phyloP scores from a whole-genome alignment of 2,329 filamentous ascomycete genomes.

The Apiospora marii region DNA sequence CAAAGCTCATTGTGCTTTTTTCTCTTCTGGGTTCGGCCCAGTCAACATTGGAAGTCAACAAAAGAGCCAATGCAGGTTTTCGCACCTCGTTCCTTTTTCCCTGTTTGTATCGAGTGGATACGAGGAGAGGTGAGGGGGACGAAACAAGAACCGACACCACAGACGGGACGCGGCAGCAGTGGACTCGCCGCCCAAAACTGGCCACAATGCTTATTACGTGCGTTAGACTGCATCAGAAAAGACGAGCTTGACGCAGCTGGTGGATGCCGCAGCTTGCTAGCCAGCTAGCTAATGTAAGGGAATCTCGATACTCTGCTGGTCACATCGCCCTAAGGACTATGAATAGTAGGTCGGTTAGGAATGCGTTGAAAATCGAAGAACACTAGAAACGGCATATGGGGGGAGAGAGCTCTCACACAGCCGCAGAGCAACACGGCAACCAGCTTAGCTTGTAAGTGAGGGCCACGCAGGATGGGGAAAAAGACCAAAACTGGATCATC shows the following conservation, averaged over 20 bases:
- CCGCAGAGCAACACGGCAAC: background rate
- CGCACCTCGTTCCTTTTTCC: conserved; percentile 16
- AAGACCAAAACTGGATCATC: background rate
- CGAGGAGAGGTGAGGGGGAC: conserved; percentile 1
- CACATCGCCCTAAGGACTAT: conserved; percentile 7
- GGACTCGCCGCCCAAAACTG: conserved; percentile 10
- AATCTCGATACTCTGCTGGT: conserved; percentile 18
- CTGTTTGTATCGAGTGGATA: conserved; percentile 15
- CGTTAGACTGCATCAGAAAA: conserved; percentile 24
- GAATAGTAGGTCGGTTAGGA: background rate
- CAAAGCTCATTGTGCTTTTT: background rate
- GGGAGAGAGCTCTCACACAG: too few relatives aligned
- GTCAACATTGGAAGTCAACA: conserved; percentile 19
- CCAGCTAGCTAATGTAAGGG: conserved; percentile 6
- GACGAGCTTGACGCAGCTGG: conserved; percentile 15
- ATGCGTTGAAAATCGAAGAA: background rate
- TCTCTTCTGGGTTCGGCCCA: background rate
- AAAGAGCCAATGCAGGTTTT: conserved; percentile 9
- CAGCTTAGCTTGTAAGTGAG: background rate
- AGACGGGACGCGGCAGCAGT: conserved; percentile 20
- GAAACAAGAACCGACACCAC: conserved; percentile 19
- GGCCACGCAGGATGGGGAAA: background rate
- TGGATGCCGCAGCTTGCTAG: conserved; percentile 2
- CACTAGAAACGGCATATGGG: background rate
- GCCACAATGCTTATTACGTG: conserved; percentile 23